Base-by-base conservation (phyloP, 352 stramenopile genomes). In the Thalassiosira livingstoniorum region DNA sequence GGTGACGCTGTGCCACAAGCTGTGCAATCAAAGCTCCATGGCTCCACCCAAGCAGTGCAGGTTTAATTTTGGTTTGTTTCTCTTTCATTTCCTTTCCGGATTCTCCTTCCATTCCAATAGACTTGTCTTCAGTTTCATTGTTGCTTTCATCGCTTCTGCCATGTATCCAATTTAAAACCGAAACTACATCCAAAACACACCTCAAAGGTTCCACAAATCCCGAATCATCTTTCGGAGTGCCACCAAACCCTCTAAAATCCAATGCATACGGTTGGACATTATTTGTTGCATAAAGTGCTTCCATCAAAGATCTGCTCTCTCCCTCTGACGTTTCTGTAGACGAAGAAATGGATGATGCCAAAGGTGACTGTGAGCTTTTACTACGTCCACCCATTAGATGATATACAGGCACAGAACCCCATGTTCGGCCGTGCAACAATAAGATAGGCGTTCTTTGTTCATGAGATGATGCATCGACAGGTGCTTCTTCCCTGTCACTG, bases 161-260 rank as follows among this genome's bases (percentile, higher is more conserved):
- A 11, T 67, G 47, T 51, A 94, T 87, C 84, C 85, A 94, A 75
- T 87, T 61, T 51, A 94, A 67, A 2, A 93, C 90, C 51, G 85
- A 87, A 53, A 89, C 78, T 1, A 86, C 86, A 83, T 94, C 90
- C 25, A 73, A 67, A 11, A 92, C 83, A 69, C 90, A 94, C 45
- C 78, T 80, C 23, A 83, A 65, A 4, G 90, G 90, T 61, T 91
- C 80, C 2, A 92, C 88, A 58, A 70, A 82, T 7, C 79, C 68
- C n/a, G 75, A 86, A 29, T 21, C 66, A 82, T 93, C 90, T 4
- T 70, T 47, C 29, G 88, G 88, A 2, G 90, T 94, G 27, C 87
- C 87, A 54, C 90, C 90, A 83, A 94, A 94, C 37, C 90, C 90
- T 25, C 90, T 69, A 86, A 94, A 94, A 64, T 94, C 90, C 88